These are phyloP conservation scores for Diaporthe citri DNA, from an alignment of 2,329 filamentous ascomycete genomes.

Conservation along the genomic window DNA sequence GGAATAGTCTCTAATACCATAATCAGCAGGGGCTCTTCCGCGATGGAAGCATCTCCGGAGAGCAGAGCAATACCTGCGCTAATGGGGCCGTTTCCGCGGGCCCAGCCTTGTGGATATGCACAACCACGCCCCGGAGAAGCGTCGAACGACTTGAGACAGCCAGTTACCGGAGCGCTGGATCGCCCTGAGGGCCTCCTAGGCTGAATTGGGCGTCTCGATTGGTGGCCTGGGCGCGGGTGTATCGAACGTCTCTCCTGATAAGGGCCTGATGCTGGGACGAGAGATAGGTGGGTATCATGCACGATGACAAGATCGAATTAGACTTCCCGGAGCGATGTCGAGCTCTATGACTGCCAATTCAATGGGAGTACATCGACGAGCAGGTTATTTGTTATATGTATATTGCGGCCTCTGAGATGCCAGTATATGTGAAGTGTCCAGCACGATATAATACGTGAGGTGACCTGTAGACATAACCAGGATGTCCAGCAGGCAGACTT, in stretches of 20 bases:
- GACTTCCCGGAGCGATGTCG: neutral
- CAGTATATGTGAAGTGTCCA: neutral
- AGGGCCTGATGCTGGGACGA: slow-evolving; percentile 25
- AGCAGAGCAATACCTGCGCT: slow-evolving; percentile 19
- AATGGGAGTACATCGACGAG: neutral
- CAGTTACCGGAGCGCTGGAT: slow-evolving; percentile 25
- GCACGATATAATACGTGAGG: neutral
- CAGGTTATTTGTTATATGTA: neutral
- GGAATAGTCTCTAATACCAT: slow-evolving; percentile 12
- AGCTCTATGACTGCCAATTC: slow-evolving; percentile 5
- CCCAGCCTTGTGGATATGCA: slow-evolving; percentile 30
- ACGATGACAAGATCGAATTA: slow-evolving; percentile 32
- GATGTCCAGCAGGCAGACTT: neutral
- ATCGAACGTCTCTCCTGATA: slow-evolving; percentile 20
- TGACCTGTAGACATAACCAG: neutral
- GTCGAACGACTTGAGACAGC: slow-evolving; percentile 6
- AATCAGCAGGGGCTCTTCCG: slow-evolving; percentile 9
- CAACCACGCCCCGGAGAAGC: slow-evolving; percentile 19
- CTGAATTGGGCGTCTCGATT: slow-evolving; percentile 23
- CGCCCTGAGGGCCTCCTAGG: slow-evolving; percentile 5
- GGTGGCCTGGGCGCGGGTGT: slow-evolving; percentile 11
- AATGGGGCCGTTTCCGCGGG: slow-evolving; percentile 31
- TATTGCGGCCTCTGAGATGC: slow-evolving; percentile 12
- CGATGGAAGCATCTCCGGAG: slow-evolving; percentile 34
- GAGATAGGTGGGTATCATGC: slow-evolving; percentile 30